phyloP scores from a whole-genome alignment of 2,329 filamentous ascomycete species.

The Alternaria panax region DNA sequence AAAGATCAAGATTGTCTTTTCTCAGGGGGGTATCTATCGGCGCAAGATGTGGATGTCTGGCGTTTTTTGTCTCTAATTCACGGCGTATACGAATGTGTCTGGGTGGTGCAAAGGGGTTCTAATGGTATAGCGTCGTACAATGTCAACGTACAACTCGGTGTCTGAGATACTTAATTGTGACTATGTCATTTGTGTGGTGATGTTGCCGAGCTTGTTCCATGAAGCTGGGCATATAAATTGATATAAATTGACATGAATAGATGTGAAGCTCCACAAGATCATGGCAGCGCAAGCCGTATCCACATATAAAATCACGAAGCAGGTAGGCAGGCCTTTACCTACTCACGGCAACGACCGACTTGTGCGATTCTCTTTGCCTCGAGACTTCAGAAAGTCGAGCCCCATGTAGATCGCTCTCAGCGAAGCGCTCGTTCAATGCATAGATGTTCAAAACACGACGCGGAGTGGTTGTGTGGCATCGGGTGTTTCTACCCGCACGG shows the following conservation, averaged over 20 bases:
- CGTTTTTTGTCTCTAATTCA: background rate
- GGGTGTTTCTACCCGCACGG: background rate
- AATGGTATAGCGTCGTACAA: background rate
- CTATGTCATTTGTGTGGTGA: background rate
- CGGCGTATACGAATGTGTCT: background rate
- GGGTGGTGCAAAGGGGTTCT: background rate
- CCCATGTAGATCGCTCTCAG: background rate
- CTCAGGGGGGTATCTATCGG: background rate
- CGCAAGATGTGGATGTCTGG: background rate
- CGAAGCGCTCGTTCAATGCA: background rate
- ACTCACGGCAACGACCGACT: no score
- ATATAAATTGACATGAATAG: no score
- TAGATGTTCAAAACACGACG: background rate
- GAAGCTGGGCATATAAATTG: no score
- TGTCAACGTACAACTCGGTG: background rate
- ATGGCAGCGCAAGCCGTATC: no score
- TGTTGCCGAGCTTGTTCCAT: background rate
- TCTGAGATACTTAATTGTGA: background rate
- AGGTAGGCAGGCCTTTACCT: no score
- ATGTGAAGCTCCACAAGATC: no score
- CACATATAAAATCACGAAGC: no score
- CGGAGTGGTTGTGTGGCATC: background rate
- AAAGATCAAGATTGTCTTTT: conserved; percentile 8
- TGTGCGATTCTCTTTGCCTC: background rate
- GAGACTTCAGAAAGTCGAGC: background rate